Evolutionary conservation across 306 rosid species (phyloP), one percentile per base, ranked within the genome.

Genomic region (Lathyrus aphaca): DNA sequence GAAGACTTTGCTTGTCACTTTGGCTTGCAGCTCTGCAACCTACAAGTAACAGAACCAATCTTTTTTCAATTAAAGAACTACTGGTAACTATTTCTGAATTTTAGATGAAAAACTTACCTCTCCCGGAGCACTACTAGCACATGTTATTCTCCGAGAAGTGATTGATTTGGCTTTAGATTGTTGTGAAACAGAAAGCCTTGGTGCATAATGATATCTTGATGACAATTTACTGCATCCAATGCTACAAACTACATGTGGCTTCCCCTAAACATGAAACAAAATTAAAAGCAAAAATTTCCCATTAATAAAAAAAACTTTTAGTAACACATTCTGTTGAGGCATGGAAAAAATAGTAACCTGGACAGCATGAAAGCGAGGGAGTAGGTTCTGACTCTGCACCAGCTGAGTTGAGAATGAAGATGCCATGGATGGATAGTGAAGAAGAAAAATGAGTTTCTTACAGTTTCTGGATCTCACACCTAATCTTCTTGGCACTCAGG

Each of bases 1-100:
- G 81, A 87, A 92, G 66, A 72, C 46, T 83, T 84, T 87, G 68
- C 78, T 72, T 37, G 98, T 87, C 61, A 92, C 96, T 77, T 80
- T 80, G 55, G 88, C 89, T 74, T 89, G 95, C 82, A 77, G 80
- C 81, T 86, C 86, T 53, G 66, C 71, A 62, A 63, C 92, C 97
- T 91, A 60, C 54, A 60, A 54, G 56, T 29, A 69, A 45, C 19
- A 74, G 17, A 68, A 74, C 42, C 65, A 67, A 15, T 37, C 56
- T 3, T 53, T 75, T 63, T 71, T 17, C 6, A 9, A 35, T 42
- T 21, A 65, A 69, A 44, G 59, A 57, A 69, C 25, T 49, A 17
- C 14, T 19, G 21, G 32, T 19, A 56, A 35, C 11, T 14, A 14
- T 25, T 54, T 64, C 48, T 53, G 12, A 17, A 62, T 65, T 32